Evolutionary conservation across 2,329 filamentous ascomycete genomes (phyloP), one percentile per base, ranked within the genome.

Genomic region (Fusarium sp.): DNA sequence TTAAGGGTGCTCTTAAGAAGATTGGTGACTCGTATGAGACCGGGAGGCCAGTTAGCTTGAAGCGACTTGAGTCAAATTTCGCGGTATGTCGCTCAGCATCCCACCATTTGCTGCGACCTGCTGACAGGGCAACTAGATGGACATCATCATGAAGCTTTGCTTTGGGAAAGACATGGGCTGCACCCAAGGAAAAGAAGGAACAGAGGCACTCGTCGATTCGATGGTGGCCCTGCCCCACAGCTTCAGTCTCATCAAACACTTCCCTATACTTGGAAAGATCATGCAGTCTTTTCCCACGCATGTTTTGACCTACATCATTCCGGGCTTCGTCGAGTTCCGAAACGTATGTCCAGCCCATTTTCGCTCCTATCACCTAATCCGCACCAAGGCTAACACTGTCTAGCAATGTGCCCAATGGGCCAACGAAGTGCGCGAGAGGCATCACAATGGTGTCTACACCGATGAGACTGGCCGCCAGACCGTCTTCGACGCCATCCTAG

Each of bases 201-300:
- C 51, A 0, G 19, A 39, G 35, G 8, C 23, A 10, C 51, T 41
- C 5, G 51, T 41, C 15, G 35, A 54, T 14, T 38, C 51, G 11
- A 54, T 54, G 35, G 25, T 55, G 0, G 25, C 35, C 6, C 9
- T 55, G 15, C 21, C 51, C 0, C 51, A 41, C 23, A 41, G 51
- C 15, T 55, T 55, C 51, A 55, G 51, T 9, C 51, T 41, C 25
- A 55, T 55, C 35, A 55, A 55, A 11, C 35, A 41, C 25, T 54
- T 54, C 14, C 51, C 51, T 10, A 41, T 41, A 35, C 33, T 54
- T 1, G 35, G 35, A 38, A 54, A 54, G 35, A 23, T 29, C 35
- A 54, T 54, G 35, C 35, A 54, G 3, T 38, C 35, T 1, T 54
- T 54, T 3, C 35, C 23, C 2, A 39, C 23, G 0, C 35, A 39